Conservation (phyloP, 257 asterid genomes). For the Mitragyna speciosa region DNA sequence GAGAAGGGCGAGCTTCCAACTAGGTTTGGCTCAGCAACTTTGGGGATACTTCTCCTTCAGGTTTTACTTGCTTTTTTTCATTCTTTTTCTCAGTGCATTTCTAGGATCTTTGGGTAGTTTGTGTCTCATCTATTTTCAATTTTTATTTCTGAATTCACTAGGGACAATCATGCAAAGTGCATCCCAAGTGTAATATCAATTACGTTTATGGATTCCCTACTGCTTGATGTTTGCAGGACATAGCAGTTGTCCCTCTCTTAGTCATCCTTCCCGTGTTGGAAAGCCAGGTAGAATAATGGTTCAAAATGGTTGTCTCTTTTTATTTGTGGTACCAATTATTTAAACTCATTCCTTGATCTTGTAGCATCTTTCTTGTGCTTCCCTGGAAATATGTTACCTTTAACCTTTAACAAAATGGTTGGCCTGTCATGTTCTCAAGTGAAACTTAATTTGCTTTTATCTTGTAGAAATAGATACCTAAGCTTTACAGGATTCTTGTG, state of each 20-base stretch:
- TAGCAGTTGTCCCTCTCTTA: slow-evolving; percentile 97
- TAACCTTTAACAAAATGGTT: background rate
- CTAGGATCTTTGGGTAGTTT: slow-evolving; percentile 18
- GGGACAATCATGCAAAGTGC: slow-evolving; percentile 29
- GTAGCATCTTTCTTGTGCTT: background rate
- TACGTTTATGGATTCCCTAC: slow-evolving; percentile 36
- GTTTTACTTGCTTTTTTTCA: slow-evolving; percentile 33
- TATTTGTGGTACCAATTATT: background rate
- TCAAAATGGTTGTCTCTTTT: background rate
- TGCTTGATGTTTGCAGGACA: slow-evolving; percentile 75
- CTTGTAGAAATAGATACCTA: background rate
- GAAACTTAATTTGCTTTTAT: background rate
- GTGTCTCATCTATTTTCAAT: slow-evolving; percentile 11
- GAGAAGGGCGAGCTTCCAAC: slow-evolving; percentile 99
- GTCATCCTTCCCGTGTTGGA: slow-evolving; percentile 97
- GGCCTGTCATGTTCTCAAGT: background rate
- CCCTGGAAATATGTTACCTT: background rate
- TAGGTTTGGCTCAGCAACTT: slow-evolving; percentile 95
- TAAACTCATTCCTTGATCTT: background rate
- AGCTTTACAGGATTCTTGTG: background rate
- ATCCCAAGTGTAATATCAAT: slow-evolving; percentile 28
- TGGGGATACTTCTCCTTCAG: slow-evolving; percentile 95
- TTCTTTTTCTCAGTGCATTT: slow-evolving; percentile 14
- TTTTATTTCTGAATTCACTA: slow-evolving; percentile 24
- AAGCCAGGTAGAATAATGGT: slow-evolving; percentile 68